Base-by-base conservation (phyloP, 768 basidiomycete genomes). In the Udeniomyces megalosporus region DNA sequence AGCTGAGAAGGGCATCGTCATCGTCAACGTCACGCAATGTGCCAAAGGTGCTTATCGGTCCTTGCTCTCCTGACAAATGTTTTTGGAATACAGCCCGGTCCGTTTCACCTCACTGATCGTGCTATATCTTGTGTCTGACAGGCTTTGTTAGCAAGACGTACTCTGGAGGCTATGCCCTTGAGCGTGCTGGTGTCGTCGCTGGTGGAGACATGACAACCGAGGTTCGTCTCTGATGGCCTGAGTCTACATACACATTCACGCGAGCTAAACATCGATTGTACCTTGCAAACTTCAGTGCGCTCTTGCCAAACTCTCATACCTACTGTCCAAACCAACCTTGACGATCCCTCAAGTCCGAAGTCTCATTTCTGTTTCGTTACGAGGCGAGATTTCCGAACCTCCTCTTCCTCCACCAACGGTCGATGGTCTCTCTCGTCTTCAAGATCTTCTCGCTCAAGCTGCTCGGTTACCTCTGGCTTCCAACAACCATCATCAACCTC, bases 11-110 rank as follows among this genome's bases (percentile, higher is more conserved):
- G 63, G 63, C 7, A 64, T 64, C 58, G 62, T 93, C 57, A 81
- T 96, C 52, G 88, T 96, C 44, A 88, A 90, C 12, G 90, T 95
- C 54, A 84, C 88, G 0, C 92, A 96, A 69, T 95, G 92, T 70
- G 70, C 82, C 17, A 89, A 84, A 71, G 92, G 38, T 42, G 17
- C n/a, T n/a, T n/a, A n/a, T n/a, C n/a, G n/a, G n/a, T n/a, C n/a
- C n/a, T n/a, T n/a, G n/a, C n/a, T n/a, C n/a, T n/a, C n/a, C n/a
- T n/a, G n/a, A n/a, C n/a, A n/a, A n/a, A n/a, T n/a, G n/a, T n/a
- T n/a, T n/a, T n/a, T n/a, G n/a, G n/a, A n/a, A n/a, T n/a, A n/a
- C n/a, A n/a, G n/a, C n/a, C n/a, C n/a, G n/a, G n/a, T n/a, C n/a
- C n/a, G n/a, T n/a, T 42, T 17, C 17, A 8, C 38, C 38, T 42